A percentile compares a stretch with the other conserved stretches of the same genome.
Evolutionary conservation across 192 early-diverging fungal genomes (phyloP).

Genomic region (Thoreauomyces humboldtii): DNA sequence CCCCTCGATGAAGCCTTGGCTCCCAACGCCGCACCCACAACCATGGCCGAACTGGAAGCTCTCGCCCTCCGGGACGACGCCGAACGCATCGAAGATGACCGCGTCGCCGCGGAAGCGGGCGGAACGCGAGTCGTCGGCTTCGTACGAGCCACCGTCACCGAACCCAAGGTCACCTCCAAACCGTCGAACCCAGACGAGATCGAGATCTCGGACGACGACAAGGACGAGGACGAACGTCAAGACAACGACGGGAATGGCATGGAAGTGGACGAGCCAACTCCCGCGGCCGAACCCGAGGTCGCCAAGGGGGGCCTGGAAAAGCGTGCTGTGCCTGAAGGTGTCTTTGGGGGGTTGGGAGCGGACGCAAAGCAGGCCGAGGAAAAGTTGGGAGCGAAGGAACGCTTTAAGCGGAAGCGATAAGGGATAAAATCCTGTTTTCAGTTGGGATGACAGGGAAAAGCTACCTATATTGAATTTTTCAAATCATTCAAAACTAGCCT

Average conservation of each 20-base stretch:
- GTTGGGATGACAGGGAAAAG: too few relatives aligned
- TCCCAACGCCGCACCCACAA: not conserved
- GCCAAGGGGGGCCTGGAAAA: slow-evolving; percentile 33
- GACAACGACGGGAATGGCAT: slow-evolving; percentile 41
- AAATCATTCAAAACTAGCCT: too few relatives aligned
- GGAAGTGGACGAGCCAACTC: slow-evolving; percentile 40
- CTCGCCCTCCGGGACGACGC: slow-evolving; percentile 21
- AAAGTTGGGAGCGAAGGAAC: slow-evolving; percentile 52
- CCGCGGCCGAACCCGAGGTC: slow-evolving; percentile 15
- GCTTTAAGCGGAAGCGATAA: slow-evolving; percentile 53
- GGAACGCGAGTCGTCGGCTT: slow-evolving; percentile 49
- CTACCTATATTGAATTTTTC: too few relatives aligned
- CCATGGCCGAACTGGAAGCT: slow-evolving; percentile 36
- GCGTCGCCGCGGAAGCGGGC: slow-evolving; percentile 22
- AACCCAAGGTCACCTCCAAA: slow-evolving; percentile 28
- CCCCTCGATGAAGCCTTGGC: slow-evolving; percentile 5
- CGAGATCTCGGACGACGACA: slow-evolving; percentile 61
- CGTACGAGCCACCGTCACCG: slow-evolving; percentile 43
- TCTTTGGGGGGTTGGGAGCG: slow-evolving; percentile 49
- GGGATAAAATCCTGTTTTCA: too few relatives aligned
- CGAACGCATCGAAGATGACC: slow-evolving; percentile 52
- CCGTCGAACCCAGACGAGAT: slow-evolving; percentile 67
- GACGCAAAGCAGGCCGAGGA: slow-evolving; percentile 38
- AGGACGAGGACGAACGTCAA: slow-evolving; percentile 44
- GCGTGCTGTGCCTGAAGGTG: slow-evolving; percentile 44